Base-by-base conservation (phyloP, 192 early-diverging fungal species). In the Geosiphon pyriformis region DNA sequence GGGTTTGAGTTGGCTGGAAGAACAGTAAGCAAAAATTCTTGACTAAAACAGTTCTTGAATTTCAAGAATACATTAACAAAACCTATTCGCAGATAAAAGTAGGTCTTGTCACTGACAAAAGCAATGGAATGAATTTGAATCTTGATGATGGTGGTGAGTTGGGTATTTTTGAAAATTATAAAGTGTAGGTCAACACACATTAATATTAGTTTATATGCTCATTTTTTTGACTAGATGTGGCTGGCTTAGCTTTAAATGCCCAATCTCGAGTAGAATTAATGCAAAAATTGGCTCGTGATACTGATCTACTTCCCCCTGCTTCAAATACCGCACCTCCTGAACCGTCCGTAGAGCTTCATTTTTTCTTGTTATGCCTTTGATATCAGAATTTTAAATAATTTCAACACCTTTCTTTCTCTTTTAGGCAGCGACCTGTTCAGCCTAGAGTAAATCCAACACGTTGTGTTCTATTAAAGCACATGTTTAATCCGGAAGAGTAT, bases 401-500 rank as follows among this genome's bases (percentile, higher is more conserved):
- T 12, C 23, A 12, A 1, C 29, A 27, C 62, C 10, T 25, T n/a
- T 32, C 32, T 23, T 29, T 69, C 52, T 59, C 63, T 60, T 60
- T 31, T 54, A 80, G 71, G 26, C 78, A 72, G 35, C 70, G 74
- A 53, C 74, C 76, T 48, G 62, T 75, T 50, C 70, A 83, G 31
- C 83, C 82, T 20, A 72, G 74, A 49, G 75, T 78, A n/a, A 73
- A 78, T 58, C 78, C 80, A 23, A 83, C 89, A 12, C 82, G 85
- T 29, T 83, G 83, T 35, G 77, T 94, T 1, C 70, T 93, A 49
- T 72, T 94, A 63, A 91, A 88, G 37, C 92, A 94, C 64, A 92
- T 93, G 92, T 94, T 94, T 70, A 85, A 91, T 33, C 89, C 90
- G 35, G 78, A 76, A 63, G 89, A 91, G 87, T 91, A 85, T 71